Evolutionary conservation across 129 eudicot genomes (phyloP), one percentile per base, ranked within the genome.

Genomic region (Flaveria ramosissima): DNA sequence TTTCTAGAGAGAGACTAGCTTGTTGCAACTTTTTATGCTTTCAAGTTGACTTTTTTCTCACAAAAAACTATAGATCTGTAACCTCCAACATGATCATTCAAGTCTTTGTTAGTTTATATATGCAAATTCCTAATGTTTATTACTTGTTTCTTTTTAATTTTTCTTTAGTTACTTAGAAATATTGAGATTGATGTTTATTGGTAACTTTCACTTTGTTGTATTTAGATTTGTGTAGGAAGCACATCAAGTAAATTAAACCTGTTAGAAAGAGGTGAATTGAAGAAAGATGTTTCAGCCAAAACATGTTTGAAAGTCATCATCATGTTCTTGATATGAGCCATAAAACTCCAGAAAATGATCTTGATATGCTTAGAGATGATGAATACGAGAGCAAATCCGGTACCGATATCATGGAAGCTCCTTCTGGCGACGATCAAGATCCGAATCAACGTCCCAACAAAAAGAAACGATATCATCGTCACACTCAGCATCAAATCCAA

Each of bases 381-480:
- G 96, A 89, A 27, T 95, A 79, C 27, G 97, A 95, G 89, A 95
- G 90, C 78, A 95, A 90, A 86, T 91, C 99, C 1, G 97, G 92
- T 5, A 91, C 99, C 9, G 99, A 94, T 78, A 85, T 91, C 55
- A 84, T 94, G 89, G 99, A 94, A 78, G 89, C 87, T 42, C 87
- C 85, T 48, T 94, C 97, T 1, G 99, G 94, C 0, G 97, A 95
- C 46, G 99, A 95, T 24, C 96, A 89, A 80, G 99, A 95, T 81
- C 97, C 98, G 16, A 93, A 85, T 67, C 93, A 93, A 83, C 93
- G 92, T 7, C 94, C 97, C 48, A 85, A 85, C 72, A 92, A 94
- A 83, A 95, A 88, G 94, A 95, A 95, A 78, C 88, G 97, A 14
- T 95, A 95, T 69, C 99, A 95, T 80, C 99, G 99, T 72, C 99